Conservation (phyloP, 139 green algal genomes). For the Closterium sp. region DNA sequence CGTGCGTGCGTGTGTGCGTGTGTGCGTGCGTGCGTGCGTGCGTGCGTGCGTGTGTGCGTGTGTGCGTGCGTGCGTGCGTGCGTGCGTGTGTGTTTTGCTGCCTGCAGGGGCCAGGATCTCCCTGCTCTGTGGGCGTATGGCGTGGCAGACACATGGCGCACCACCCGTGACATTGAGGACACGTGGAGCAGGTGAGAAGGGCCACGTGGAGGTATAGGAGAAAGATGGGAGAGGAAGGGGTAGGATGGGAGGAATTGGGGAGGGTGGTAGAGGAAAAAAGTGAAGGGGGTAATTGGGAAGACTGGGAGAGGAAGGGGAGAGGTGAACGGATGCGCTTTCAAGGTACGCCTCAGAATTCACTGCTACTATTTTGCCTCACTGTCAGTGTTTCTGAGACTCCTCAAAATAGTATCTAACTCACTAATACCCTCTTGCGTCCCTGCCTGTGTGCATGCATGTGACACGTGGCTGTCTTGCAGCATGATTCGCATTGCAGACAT, state of each 20-base stretch:
- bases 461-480: neutral
- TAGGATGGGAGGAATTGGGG: neutral
- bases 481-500: neutral
- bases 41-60: no score
- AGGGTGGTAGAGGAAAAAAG: neutral
- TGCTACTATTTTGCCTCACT: neutral
- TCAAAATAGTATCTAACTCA: no score
- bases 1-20: no score
- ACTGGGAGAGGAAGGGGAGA: neutral
- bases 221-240: neutral
- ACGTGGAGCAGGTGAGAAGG: neutral
- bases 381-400: no score
- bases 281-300: neutral
- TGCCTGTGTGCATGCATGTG: neutral
- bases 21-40: no score
- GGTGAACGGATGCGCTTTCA: neutral
- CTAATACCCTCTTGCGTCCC: neutral
- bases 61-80: no score
- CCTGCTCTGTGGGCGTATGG: slow-evolving; percentile 7
- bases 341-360: neutral
- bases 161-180: slow-evolving; percentile 30
- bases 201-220: neutral
- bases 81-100: no score
- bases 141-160: slow-evolving; percentile 23
- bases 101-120: neutral